Conservation (phyloP, 129 eudicot genomes). For the Apium graveolens region DNA sequence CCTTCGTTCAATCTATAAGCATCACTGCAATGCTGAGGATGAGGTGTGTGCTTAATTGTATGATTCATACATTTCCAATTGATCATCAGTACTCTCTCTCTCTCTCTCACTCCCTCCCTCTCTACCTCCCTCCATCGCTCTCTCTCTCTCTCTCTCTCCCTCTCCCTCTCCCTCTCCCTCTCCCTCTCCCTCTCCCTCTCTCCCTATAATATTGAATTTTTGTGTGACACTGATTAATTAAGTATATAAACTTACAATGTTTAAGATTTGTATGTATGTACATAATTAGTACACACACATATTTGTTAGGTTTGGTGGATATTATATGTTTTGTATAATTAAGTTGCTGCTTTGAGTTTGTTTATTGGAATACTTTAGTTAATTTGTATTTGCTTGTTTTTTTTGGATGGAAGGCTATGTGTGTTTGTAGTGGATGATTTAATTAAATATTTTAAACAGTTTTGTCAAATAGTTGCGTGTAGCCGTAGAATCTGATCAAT, state of each 20-base stretch:
- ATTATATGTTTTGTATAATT: background rate
- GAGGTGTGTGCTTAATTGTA: slow-evolving; percentile 43
- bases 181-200: no score
- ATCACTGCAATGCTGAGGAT: slow-evolving; percentile 98
- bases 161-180: no score
- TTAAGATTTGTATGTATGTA: no score
- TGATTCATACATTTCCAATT: background rate
- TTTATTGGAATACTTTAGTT: no score
- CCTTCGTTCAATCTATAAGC: slow-evolving; percentile 73
- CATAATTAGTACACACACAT: background rate
- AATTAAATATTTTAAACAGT: background rate
- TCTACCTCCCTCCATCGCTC: no score
- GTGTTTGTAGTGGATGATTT: background rate
- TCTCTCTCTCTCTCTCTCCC: no score
- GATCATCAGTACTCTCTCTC: background rate
- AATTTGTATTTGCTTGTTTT: background rate
- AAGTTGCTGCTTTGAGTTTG: no score
- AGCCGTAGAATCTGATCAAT: background rate
- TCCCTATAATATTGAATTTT: background rate
- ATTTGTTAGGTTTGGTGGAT: background rate
- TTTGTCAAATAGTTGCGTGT: background rate
- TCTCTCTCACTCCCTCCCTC: no score
- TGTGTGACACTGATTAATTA: background rate
- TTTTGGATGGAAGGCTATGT: background rate
- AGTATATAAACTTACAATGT: no score